Evolutionary conservation across 768 basidiomycete species (phyloP).

Genomic region (Amyloporia xantha): DNA sequence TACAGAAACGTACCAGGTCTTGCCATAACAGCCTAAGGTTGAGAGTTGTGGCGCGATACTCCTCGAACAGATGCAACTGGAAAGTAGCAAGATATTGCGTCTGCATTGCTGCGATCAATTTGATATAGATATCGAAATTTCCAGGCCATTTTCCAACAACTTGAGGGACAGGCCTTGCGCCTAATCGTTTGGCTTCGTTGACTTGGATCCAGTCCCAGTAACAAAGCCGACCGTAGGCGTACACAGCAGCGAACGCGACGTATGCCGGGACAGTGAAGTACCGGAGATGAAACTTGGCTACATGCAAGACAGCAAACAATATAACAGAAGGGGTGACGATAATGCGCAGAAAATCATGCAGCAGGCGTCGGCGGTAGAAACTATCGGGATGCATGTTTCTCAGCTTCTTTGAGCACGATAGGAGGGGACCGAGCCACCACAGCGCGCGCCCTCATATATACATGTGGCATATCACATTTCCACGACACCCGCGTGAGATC

Average conservation of each 20-base stretch:
- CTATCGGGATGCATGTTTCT: conserved; percentile 16
- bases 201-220: conserved; percentile 31
- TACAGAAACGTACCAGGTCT: conserved; percentile 58
- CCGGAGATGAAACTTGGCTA: conserved; percentile 28
- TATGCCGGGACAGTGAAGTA: conserved; percentile 32
- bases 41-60: conserved; percentile 64
- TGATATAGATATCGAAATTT: conserved; percentile 63
- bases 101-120: conserved; percentile 47
- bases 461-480: no score
- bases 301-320: conserved; percentile 26
- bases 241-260: conserved; percentile 35
- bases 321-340: conserved; percentile 36
- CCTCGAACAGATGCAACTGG: conserved; percentile 57
- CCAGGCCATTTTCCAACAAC: conserved; percentile 71
- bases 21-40: conserved; percentile 65
- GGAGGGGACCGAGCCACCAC: no score
- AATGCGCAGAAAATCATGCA: conserved; percentile 38
- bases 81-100: conserved; percentile 57
- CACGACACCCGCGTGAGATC: no score
- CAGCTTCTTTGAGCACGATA: no score
- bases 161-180: conserved; percentile 46
- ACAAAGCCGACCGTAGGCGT: conserved; percentile 30
- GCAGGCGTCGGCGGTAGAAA: conserved; percentile 43
- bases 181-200: conserved; percentile 40
- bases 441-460: no score